Evolutionary conservation across 306 rosid genomes (phyloP), one percentile per base, ranked within the genome.

Genomic region (Corylus avellana): DNA sequence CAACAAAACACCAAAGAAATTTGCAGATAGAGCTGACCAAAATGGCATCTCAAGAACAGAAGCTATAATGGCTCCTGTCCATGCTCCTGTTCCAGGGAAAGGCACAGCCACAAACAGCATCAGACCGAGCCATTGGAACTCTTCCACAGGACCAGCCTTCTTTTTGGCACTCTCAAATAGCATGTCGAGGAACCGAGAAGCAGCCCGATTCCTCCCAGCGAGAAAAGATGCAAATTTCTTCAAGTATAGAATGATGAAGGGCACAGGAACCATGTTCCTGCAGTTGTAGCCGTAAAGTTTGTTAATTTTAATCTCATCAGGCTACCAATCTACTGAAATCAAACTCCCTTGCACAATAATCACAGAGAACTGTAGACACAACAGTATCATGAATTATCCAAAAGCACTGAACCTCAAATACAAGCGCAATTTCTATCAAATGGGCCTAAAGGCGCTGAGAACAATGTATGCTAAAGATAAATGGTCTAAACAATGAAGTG

Each of bases 21-120:
- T 95, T 42, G 98, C 97, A 55, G 98, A 88, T 5, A 95, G 82
- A 49, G 88, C 97, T 0, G 87, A 74, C 97, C 97, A 95, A 84
- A 92, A 95, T 71, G 98, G 96, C 96, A 95, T 93, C 48, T 95
- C 98, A 64, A 95, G 93, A 75, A 95, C 82, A 20, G 98, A 90
- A 53, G 98, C 98, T 84, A 95, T 84, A 44, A 95, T 51, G 73
- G 98, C 97, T 47, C 98, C 96, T 1, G 96, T 77, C 98, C 98
- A 95, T 42, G 98, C 98, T 79, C 98, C 98, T 35, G 98, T 95
- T 70, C 98, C 98, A 0, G 98, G 98, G 83, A 95, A 95, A 78
- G 98, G 98, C 78, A 95, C 98, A 25, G 98, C 98, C 58, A 95
- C 98, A 79, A 95, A 95, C 77, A 93, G 79, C 98, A 95, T 92